phyloP scores from a whole-genome alignment of 257 asterid species.

The Fraxinus anomala region DNA sequence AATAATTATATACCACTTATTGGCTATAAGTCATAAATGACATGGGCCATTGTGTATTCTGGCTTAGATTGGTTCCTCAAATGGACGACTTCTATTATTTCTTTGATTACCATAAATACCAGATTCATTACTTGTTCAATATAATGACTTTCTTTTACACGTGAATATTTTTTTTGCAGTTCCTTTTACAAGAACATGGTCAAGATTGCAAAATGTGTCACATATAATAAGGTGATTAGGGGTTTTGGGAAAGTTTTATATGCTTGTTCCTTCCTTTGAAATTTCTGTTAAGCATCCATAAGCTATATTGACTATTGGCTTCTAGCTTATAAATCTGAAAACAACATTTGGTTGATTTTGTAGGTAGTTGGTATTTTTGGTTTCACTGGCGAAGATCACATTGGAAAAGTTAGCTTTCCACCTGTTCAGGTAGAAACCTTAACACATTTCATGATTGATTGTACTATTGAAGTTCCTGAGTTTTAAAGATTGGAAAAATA shows the following conservation, averaged over 20 bases:
- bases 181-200: constrained; percentile 91
- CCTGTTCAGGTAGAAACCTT: constrained; percentile 75
- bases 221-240: constrained; percentile 75
- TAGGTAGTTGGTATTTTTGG: constrained; percentile 95
- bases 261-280: neutral
- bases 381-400: constrained; percentile 93
- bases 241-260: neutral
- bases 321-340: constrained; percentile 12
- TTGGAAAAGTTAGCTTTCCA: constrained; percentile 90
- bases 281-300: neutral
- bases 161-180: constrained; percentile 42
- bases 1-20: neutral
- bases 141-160: constrained; percentile 3
- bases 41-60: neutral
- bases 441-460: neutral
- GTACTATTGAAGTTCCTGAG: neutral
- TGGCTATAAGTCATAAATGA: neutral
- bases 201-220: constrained; percentile 78
- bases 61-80: neutral
- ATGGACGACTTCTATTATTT: constrained; percentile 10
- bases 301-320: neutral
- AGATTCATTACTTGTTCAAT: neutral
- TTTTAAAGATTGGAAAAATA: neutral
- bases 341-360: constrained; percentile 20
- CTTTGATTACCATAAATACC: neutral